Evolutionary conservation across 2,329 filamentous ascomycete species (phyloP), one percentile per base, ranked within the genome.

Genomic region (Lecanosticta acicola): DNA sequence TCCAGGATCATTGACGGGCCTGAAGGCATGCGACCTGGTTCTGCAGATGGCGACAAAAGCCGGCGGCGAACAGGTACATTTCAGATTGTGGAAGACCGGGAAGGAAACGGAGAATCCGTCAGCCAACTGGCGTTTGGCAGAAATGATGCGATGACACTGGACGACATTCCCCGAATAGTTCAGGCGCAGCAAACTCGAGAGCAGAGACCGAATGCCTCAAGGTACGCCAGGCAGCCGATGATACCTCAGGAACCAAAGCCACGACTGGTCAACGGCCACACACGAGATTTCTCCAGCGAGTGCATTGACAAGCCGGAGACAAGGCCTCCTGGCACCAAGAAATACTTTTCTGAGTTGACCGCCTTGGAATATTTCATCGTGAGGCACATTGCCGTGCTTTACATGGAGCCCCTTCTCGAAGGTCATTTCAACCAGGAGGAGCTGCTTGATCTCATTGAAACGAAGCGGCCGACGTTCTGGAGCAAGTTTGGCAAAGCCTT

Each of bases 311-410:
- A 79, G 21, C 60, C 67, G 17, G 53, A 54, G 36, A 50, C 40
- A 16, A 37, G 51, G 21, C 53, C 52, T 21, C 50, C 53, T 34
- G 53, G 49, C 66, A 74, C 78, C 4, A 87, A 91, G 62, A 87
- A 84, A 58, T 98, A 94, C 69, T 98, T 98, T 65, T 96, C 93
- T 0, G 93, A 98, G 64, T 77, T 98, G 4, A 94, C 93, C 2
- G 89, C 87, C 0, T 73, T 98, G 21, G 93, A 98, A 64, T 97
- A 96, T 64, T 97, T 98, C 66, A 97, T 97, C 59, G 87, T 97
- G 37, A 84, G 93, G 19, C 91, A 97, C 60, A 81, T 97, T 46
- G 93, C 93, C 8, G 93, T 98, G 4, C 74, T 98, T 48, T 91
- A 87, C 1, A 94, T 98, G 83, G 88, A 95, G 55, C 89, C 93